Percentiles rank a stretch among this genome's conserved stretches.
Evolutionary conservation across 768 basidiomycete species (phyloP).

Genomic region (Phaeotremella fagi): DNA sequence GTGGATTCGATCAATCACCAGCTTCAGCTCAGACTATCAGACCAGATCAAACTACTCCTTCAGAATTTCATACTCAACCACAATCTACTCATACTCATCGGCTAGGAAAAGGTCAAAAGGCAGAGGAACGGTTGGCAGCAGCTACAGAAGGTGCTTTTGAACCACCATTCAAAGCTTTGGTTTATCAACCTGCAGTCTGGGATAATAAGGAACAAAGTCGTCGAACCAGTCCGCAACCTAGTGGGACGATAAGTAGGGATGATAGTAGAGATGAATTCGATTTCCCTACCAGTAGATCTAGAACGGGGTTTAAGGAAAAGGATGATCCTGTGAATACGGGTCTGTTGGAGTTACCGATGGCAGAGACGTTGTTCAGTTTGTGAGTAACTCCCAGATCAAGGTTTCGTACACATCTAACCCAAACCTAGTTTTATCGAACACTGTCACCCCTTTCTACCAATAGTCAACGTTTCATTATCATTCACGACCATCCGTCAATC

Average conservation of each 20-base stretch:
- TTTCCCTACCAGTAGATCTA: slow-evolving; percentile 2
- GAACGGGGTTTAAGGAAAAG: slow-evolving; percentile 8
- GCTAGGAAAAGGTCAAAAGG: slow-evolving; percentile 20
- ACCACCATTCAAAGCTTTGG: slow-evolving; percentile 35
- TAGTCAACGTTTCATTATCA: background rate
- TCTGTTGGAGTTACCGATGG: slow-evolving; percentile 22
- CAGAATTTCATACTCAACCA: background rate
- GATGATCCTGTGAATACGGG: slow-evolving; percentile 36
- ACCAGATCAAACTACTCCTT: background rate
- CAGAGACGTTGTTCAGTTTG: slow-evolving; percentile 28
- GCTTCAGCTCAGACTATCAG: background rate
- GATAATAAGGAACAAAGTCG: slow-evolving; percentile 34
- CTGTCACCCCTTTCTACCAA: slow-evolving; percentile 31
- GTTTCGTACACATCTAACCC: background rate
- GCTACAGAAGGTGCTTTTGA: slow-evolving; percentile 26
- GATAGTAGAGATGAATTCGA: slow-evolving; percentile 9
- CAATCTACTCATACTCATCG: background rate
- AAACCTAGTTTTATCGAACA: slow-evolving; percentile 29
- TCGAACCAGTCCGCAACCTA: slow-evolving; percentile 23
- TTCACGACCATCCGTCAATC: background rate
- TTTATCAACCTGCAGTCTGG: slow-evolving; percentile 35
- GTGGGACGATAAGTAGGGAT: slow-evolving; percentile 18
- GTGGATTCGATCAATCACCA: background rate
- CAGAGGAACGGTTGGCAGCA: slow-evolving; percentile 24
- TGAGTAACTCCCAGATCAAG: slow-evolving; percentile 10